A percentile compares a stretch with the other conserved stretches of the same genome.
Evolutionary conservation across 176 grass and related monocot genomes (phyloP).

Genomic region (Thalia dealbata): DNA sequence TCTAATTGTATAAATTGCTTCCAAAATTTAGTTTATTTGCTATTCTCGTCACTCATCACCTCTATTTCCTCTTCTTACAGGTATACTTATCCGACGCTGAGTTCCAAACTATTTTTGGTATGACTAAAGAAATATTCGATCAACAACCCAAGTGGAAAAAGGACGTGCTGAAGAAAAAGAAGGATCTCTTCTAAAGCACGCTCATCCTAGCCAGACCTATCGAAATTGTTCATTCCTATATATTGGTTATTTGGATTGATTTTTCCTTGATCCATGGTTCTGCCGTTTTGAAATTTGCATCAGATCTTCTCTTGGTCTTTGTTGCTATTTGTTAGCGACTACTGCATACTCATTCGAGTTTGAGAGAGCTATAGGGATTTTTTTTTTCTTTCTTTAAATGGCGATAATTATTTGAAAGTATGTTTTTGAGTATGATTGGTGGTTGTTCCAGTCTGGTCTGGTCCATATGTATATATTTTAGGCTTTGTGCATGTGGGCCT

Average conservation of each 20-base stretch:
- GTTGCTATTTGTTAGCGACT: background rate
- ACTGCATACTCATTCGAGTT: background rate
- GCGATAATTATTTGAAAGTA: background rate
- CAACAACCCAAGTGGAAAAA: conserved; percentile 87
- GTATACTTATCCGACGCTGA: conserved; percentile 78
- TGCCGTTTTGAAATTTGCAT: background rate
- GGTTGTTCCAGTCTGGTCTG: background rate
- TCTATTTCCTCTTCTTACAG: conserved; percentile 24
- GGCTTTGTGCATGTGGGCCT: background rate
- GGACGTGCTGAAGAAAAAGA: conserved; percentile 81
- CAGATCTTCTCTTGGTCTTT: background rate
- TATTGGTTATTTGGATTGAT: conserved; percentile 10
- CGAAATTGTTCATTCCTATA: background rate
- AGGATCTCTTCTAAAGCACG: conserved; percentile 61
- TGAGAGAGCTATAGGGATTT: background rate
- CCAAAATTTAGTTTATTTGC: background rate
- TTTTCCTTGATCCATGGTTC: background rate
- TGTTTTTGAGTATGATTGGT: background rate
- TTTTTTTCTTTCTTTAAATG: too few species aligned
- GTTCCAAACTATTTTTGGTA: conserved; percentile 65
- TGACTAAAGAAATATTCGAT: conserved; percentile 74
- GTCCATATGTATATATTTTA: background rate
- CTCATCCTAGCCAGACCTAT: background rate
- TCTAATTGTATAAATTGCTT: background rate
- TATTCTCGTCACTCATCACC: background rate